Conservation (phyloP, 441 rosid genomes). For the Adansonia madagascariensis region DNA sequence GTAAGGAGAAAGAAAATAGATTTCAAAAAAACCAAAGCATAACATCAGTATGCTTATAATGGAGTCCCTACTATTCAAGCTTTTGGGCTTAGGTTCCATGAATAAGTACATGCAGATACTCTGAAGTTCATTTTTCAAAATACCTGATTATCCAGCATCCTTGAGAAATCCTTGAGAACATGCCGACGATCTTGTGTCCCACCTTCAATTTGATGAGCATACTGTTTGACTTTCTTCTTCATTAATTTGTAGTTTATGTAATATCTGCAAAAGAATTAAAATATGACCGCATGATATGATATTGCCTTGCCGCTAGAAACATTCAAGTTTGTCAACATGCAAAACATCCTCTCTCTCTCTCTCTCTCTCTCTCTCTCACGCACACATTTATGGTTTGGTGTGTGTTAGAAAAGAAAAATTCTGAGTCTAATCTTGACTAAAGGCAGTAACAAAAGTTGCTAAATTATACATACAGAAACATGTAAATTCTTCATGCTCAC, state of each 20-base stretch:
- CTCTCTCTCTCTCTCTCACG: not conserved
- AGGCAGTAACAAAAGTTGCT: not conserved
- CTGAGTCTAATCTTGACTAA: not conserved
- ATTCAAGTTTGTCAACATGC: conserved; percentile 15
- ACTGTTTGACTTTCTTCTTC: conserved; percentile 91
- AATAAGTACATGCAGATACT: conserved; percentile 19
- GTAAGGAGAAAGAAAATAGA: not conserved
- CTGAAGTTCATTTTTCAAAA: conserved; percentile 10
- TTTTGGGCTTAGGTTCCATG: conserved; percentile 5
- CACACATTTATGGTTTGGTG: not conserved
- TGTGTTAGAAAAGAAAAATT: not conserved
- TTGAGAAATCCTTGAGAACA: conserved; percentile 98
- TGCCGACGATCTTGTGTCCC: conserved; percentile 77
- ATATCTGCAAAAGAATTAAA: conserved; percentile 50
- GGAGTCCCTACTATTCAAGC: not conserved
- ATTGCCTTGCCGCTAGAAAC: not conserved
- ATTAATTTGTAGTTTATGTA: conserved; percentile 94
- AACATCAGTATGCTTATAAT: not conserved
- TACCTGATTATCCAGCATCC: conserved; percentile 94
- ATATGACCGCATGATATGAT: not conserved
- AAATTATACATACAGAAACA: not conserved
- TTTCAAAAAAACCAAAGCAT: not conserved
- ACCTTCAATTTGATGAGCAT: conserved; percentile 77
- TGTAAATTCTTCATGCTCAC: conserved; percentile 12
- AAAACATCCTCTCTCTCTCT: not conserved